Evolutionary conservation across 2,329 filamentous ascomycete genomes (phyloP), one percentile per base, ranked within the genome.

Genomic region (Trichoderma koningii): DNA sequence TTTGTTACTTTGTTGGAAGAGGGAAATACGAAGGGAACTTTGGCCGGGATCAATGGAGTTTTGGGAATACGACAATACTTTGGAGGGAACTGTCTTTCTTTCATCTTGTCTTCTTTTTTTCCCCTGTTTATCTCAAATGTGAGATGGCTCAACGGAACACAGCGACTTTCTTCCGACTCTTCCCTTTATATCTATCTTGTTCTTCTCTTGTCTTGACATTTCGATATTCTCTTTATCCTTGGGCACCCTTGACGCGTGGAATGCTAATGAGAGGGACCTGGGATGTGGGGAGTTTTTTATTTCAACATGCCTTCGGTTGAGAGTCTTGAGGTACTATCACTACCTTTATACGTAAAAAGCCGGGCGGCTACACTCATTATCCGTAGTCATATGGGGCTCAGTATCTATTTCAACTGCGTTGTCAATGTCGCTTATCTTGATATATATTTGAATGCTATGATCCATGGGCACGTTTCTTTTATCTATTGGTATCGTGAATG

Each of bases 21-120:
- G 52, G 51, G 34, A 53, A 64, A 51, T 17, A 51, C 30, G 62
- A 57, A 64, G 47, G 62, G 42, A 52, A 42, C 45, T 64, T 44
- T 48, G 66, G 34, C 34, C 3, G 67, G 67, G 65, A 47, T 57
- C 68, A 66, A 48, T 42, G 72, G 72, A 73, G 72, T 73, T 72
- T 23, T 56, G 71, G 71, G 65, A 71, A 23, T 7, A 60, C 45
- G 56, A 60, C 56, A 51, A 5, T 38, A 38, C 10, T 38, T 5
- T 38, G 12, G 28, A 38, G 34, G 34, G 34, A 38, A 38, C 3
- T 38, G 14, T 38, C 34, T 38, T 38, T 38, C 3, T 14, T 38
- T 38, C 10, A 51, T 34, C 30, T 62, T 62, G 21, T 23, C 55
- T 65, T 45, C 66, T 28, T 55, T 7, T 41, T 55, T 41, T 28